Conservation (phyloP, 2,329 filamentous ascomycete species). For the Apiospora marii region DNA sequence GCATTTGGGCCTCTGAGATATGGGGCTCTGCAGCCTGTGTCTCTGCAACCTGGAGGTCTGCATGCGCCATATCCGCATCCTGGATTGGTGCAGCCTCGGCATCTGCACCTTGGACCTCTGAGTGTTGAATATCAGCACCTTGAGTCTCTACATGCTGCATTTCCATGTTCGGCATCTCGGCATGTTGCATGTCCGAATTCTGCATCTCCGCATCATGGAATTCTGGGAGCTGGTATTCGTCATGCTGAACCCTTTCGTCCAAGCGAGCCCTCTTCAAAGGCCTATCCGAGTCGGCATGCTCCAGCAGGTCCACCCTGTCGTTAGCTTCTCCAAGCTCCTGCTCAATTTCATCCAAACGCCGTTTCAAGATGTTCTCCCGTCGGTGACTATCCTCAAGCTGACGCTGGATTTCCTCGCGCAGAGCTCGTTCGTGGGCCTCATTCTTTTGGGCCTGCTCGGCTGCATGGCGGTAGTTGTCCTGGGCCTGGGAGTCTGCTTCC, state of each 20-base stretch:
- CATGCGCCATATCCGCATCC: not conserved
- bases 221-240: not conserved
- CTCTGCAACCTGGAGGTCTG: not conserved
- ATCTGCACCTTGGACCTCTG: not conserved
- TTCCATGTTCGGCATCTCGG: constrained; percentile 3
- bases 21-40: not conserved
- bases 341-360: constrained; percentile 81
- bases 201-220: not conserved
- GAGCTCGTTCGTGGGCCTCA: constrained; percentile 63
- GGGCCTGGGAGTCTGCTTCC: constrained; percentile 77
- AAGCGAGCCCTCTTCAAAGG: constrained; percentile 27
- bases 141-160: not conserved
- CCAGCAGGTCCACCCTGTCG: constrained; percentile 36
- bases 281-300: constrained; percentile 26
- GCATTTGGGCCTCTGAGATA: not conserved
- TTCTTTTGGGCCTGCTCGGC: constrained; percentile 64
- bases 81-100: not conserved
- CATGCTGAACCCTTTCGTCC: constrained; percentile 22
- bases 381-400: constrained; percentile 80
- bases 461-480: constrained; percentile 57
- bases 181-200: not conserved
- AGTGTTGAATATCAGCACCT: not conserved
- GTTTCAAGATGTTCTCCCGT: constrained; percentile 82
- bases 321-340: constrained; percentile 53
- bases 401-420: constrained; percentile 58